Percentiles rank a stretch among this genome's conserved stretches.
phyloP scores from a whole-genome alignment of 306 rosid genomes.

The Malus orientalis region DNA sequence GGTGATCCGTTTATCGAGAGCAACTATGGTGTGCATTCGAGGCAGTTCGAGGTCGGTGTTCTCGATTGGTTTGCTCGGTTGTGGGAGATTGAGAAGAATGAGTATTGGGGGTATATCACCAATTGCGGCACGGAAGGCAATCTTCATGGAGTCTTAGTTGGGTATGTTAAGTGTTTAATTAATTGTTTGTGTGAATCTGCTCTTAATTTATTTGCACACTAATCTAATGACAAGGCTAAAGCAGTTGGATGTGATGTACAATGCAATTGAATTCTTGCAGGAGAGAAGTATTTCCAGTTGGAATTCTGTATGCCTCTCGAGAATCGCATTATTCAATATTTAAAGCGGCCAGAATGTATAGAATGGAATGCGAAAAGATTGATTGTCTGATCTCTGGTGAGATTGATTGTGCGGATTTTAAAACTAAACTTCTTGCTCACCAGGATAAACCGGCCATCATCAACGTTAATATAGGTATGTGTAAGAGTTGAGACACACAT shows the following conservation, averaged over 20 bases:
- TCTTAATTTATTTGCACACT: background rate
- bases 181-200: background rate
- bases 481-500: background rate
- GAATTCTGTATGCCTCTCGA: conserved; percentile 53
- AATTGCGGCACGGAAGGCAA: conserved; percentile 99
- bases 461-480: conserved; percentile 56
- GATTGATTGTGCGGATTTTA: conserved; percentile 53
- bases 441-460: conserved; percentile 63
- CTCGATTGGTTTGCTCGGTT: conserved; percentile 96
- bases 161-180: conserved; percentile 30
- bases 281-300: conserved; percentile 62
- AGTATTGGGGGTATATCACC: conserved; percentile 99
- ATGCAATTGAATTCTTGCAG: conserved; percentile 16
- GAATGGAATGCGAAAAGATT: conserved; percentile 62
- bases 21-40: conserved; percentile 90
- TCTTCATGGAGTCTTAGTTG: conserved; percentile 77
- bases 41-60: conserved; percentile 91
- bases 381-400: conserved; percentile 48
- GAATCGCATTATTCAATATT: conserved; percentile 73
- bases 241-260: background rate
- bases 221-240: background rate
- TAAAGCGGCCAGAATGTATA: conserved; percentile 66
- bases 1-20: conserved; percentile 98
- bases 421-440: conserved; percentile 33
- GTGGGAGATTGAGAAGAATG: conserved; percentile 87